These are phyloP conservation scores for Parsonsia alboflavescens DNA, from an alignment of 257 asterid species.

Conservation along the genomic window DNA sequence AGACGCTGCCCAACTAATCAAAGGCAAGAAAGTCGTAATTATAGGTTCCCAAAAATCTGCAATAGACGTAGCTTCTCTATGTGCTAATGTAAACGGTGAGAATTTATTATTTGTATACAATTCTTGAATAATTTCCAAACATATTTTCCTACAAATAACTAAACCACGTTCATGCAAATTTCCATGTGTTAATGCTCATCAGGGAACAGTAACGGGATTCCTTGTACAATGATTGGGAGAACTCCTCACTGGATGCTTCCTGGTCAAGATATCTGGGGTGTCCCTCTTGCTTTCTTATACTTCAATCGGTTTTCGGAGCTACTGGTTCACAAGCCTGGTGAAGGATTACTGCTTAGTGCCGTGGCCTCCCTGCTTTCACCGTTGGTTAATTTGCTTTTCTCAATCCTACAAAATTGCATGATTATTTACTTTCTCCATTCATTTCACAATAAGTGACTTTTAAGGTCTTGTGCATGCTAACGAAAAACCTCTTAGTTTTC, in stretches of 20 bases:
- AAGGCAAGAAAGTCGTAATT: slow-evolving; percentile 42
- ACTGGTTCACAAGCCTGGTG: slow-evolving; percentile 69
- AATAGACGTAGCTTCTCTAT: slow-evolving; percentile 40
- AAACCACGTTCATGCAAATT: neutral
- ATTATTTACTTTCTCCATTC: no score
- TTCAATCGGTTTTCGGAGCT: slow-evolving; percentile 55
- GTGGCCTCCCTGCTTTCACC: slow-evolving; percentile 52
- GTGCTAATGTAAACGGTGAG: slow-evolving; percentile 45
- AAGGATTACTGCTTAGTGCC: slow-evolving; percentile 31
- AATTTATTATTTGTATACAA: no score
- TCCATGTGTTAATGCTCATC: neutral
- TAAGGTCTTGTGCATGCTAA: no score
- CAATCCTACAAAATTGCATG: no score
- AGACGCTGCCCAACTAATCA: slow-evolving; percentile 42
- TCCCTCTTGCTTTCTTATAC: slow-evolving; percentile 27
- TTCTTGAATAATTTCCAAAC: no score
- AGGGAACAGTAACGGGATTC: slow-evolving; percentile 34
- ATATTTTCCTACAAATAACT: neutral
- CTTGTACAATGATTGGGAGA: slow-evolving; percentile 61
- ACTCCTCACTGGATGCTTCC: slow-evolving; percentile 54
- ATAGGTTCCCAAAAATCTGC: slow-evolving; percentile 63
- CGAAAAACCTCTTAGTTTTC: no score
- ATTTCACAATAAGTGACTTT: no score
- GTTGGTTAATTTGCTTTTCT: slow-evolving; percentile 34
- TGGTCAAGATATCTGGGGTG: slow-evolving; percentile 29